Evolutionary conservation across 202 grass and related monocot species (phyloP).

Genomic region (Elaeis oleifera): DNA sequence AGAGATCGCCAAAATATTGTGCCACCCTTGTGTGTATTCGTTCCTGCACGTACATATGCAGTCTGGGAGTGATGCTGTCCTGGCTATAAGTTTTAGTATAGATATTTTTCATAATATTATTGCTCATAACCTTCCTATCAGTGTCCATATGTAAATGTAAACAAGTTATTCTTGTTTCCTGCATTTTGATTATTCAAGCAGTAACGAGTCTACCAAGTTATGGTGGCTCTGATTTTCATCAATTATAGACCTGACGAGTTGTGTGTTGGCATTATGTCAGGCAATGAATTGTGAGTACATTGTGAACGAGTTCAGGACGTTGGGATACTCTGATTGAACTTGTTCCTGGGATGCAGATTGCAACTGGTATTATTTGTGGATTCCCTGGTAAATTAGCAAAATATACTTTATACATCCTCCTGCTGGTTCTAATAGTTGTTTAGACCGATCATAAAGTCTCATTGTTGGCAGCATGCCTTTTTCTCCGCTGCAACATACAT

Average conservation of each 20-base stretch:
- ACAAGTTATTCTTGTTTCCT: neutral
- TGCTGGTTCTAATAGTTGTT: neutral
- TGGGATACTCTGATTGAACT: conserved; percentile 75
- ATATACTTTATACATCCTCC: conserved; percentile 13
- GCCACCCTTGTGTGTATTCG: conserved; percentile 79
- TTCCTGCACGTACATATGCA: conserved; percentile 92
- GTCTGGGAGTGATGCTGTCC: conserved; percentile 74
- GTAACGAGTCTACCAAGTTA: neutral
- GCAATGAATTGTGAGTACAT: conserved; percentile 92
- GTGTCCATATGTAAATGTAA: neutral
- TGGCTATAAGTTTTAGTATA: conserved; percentile 43
- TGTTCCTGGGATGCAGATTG: conserved; percentile 93
- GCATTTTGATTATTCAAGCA: neutral
- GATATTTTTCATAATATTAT: no score
- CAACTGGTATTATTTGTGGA: conserved; percentile 91
- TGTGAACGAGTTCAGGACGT: conserved; percentile 67
- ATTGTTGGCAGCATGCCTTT: no score
- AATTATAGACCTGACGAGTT: neutral
- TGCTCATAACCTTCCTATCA: no score
- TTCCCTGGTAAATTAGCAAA: conserved; percentile 55
- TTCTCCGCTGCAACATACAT: no score
- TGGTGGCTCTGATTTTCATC: neutral
- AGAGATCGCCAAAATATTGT: conserved; percentile 69
- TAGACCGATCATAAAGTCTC: neutral
- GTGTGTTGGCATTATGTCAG: conserved; percentile 25